These are phyloP conservation scores for Mimosa pudica DNA, from an alignment of 306 rosid genomes.

Conservation along the genomic window DNA sequence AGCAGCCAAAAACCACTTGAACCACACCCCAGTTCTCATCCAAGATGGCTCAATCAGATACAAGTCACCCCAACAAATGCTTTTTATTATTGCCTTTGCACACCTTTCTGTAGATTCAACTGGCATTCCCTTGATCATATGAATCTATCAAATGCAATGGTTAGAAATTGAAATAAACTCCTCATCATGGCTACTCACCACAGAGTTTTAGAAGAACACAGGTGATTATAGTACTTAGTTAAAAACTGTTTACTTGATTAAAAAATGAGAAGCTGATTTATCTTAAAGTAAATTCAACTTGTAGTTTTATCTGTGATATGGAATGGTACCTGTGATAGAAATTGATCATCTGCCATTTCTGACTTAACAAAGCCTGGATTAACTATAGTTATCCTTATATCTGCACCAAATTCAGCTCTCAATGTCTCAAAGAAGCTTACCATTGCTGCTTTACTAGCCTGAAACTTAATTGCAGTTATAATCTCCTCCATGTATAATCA, in stretches of 20 bases:
- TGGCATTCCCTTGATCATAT: neutral
- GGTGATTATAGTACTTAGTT: neutral
- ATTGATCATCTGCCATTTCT: neutral
- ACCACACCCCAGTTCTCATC: neutral
- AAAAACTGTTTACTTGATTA: too few relatives aligned
- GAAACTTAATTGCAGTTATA: neutral
- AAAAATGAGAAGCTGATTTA: neutral
- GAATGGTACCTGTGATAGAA: neutral
- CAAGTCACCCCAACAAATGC: conserved; percentile 28
- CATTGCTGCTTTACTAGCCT: conserved; percentile 45
- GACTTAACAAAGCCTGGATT: conserved; percentile 18
- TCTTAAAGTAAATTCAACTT: too few relatives aligned
- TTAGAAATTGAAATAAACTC: neutral
- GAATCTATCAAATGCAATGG: neutral
- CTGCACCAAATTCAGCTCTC: conserved; percentile 27
- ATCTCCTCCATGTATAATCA: neutral
- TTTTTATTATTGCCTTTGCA: conserved; percentile 26
- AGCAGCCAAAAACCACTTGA: conserved; percentile 17
- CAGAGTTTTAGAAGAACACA: neutral
- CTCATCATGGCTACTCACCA: neutral
- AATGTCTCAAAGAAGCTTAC: conserved; percentile 35
- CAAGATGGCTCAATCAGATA: conserved; percentile 30
- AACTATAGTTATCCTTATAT: conserved; percentile 38
- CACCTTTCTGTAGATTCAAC: conserved; percentile 18
- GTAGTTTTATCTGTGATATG: neutral